These are phyloP conservation scores for Phoma herbarum DNA, from an alignment of 2,329 filamentous ascomycete species.

Conservation along the genomic window DNA sequence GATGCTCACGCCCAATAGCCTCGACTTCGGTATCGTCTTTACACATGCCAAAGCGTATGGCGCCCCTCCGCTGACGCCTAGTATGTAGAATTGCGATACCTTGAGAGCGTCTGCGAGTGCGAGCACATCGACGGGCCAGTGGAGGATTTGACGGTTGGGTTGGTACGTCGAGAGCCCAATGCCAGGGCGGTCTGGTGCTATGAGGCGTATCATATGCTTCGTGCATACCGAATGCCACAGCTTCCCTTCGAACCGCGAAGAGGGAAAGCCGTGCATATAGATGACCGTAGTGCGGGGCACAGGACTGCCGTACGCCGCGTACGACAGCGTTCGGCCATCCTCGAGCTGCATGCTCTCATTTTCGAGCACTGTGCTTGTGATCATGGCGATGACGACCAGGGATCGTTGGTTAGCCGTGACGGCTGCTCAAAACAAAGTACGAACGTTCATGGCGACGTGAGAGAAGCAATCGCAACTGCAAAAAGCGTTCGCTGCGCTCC, in stretches of 20 bases:
- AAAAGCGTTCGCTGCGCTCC: conserved; percentile 1
- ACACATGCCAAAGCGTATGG: conserved; percentile 60
- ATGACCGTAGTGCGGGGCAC: conserved; percentile 54
- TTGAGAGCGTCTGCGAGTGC: conserved; percentile 53
- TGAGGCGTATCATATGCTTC: conserved; percentile 51
- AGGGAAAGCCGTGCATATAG: conserved; percentile 56
- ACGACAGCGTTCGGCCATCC: conserved; percentile 55
- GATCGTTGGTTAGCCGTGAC: conserved; percentile 5
- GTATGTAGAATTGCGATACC: conserved; percentile 53
- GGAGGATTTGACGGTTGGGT: conserved; percentile 48
- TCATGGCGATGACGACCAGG: conserved; percentile 9
- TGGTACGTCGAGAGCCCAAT: conserved; percentile 55
- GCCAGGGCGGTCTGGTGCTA: conserved; percentile 57
- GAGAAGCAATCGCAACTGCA: background rate
- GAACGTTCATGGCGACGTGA: conserved; percentile 7
- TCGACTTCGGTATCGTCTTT: conserved; percentile 45
- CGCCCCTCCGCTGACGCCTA: conserved; percentile 59
- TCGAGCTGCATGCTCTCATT: conserved; percentile 39
- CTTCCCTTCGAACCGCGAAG: conserved; percentile 54
- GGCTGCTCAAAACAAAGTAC: conserved; percentile 12
- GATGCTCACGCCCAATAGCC: conserved; percentile 36
- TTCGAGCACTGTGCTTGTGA: conserved; percentile 31
- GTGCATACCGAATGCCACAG: conserved; percentile 46
- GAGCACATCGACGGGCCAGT: conserved; percentile 56
- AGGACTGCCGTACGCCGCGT: conserved; percentile 55